These are phyloP conservation scores for Phytophthora podocarpi DNA, from an alignment of 352 stramenopile species.

Conservation along the genomic window DNA sequence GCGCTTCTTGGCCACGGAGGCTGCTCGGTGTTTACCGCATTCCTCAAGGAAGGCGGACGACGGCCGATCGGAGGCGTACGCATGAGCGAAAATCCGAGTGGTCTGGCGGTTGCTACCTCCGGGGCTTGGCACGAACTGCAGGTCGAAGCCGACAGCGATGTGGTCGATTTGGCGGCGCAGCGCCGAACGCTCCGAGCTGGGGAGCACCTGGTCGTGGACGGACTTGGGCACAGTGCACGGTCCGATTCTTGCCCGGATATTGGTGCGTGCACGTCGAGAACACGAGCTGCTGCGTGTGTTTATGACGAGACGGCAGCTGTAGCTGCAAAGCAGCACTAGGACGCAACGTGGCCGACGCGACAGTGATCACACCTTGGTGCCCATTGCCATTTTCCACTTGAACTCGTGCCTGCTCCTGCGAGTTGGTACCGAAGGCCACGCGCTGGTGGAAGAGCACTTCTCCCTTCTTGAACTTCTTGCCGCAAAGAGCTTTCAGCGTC, in stretches of 20 bases:
- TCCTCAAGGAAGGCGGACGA: background rate
- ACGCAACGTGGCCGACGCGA: conserved; percentile 43
- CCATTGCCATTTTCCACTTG: too few relatives aligned
- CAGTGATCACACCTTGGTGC: conserved; percentile 37
- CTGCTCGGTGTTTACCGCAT: conserved; percentile 26
- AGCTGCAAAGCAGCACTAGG: conserved; percentile 29
- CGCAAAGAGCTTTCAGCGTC: conserved; percentile 56
- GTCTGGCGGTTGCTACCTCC: conserved; percentile 41
- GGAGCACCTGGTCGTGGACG: conserved; percentile 55
- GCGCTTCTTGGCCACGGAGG: background rate
- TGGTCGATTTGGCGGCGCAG: conserved; percentile 63
- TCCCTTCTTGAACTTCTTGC: conserved; percentile 54
- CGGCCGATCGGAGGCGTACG: conserved; percentile 44
- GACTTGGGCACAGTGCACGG: conserved; percentile 52
- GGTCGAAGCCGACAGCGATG: conserved; percentile 55
- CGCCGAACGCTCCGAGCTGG: conserved; percentile 37
- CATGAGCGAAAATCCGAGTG: conserved; percentile 58
- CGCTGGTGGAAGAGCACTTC: conserved; percentile 55
- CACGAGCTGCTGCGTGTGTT: conserved; percentile 53
- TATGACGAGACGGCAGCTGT: conserved; percentile 37
- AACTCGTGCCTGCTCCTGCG: conserved; percentile 22
- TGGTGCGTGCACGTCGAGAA: conserved; percentile 54
- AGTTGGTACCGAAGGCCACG: conserved; percentile 31
- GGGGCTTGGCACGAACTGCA: conserved; percentile 39
- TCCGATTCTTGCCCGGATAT: conserved; percentile 43